Evolutionary conservation across 495 filamentous ascomycete genomes (phyloP).

Genomic region (Talaromyces liani): DNA sequence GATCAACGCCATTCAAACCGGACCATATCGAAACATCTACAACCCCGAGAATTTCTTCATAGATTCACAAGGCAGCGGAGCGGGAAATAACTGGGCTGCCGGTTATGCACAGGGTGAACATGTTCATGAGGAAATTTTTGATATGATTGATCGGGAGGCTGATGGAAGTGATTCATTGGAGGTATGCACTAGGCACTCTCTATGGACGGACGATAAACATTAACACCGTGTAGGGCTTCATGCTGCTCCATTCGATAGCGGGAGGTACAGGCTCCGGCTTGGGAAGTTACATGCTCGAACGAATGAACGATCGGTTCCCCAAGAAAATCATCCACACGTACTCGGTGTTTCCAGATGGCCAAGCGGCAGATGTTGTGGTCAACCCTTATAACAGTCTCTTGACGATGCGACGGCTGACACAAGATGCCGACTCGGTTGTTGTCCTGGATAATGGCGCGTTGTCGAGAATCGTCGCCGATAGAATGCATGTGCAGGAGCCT

Average conservation of each 20-base stretch:
- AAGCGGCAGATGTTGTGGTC: slow-evolving; percentile 85
- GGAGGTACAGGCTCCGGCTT: slow-evolving; percentile 93
- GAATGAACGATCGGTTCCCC: slow-evolving; percentile 93
- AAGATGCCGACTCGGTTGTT: slow-evolving; percentile 98
- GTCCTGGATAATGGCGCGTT: slow-evolving; percentile 94
- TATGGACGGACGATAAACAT: background rate
- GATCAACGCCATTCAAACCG: slow-evolving; percentile 84
- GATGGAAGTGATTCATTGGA: slow-evolving; percentile 97
- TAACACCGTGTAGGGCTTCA: slow-evolving; percentile 62
- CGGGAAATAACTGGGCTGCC: slow-evolving; percentile 96
- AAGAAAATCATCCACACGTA: slow-evolving; percentile 99
- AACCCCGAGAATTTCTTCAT: slow-evolving; percentile 99
- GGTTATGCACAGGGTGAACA: slow-evolving; percentile 87
- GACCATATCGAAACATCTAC: slow-evolving; percentile 95
- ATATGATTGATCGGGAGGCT: slow-evolving; percentile 98
- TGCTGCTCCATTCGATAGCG: slow-evolving; percentile 96
- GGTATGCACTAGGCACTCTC: slow-evolving; percentile 30
- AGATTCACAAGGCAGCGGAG: slow-evolving; percentile 82
- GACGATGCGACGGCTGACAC: slow-evolving; percentile 79
- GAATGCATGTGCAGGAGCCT: slow-evolving; percentile 86
- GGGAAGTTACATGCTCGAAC: slow-evolving; percentile 90
- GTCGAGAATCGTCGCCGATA: slow-evolving; percentile 87
- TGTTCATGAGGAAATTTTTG: slow-evolving; percentile 94
- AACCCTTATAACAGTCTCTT: slow-evolving; percentile 97
- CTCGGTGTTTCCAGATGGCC: slow-evolving; percentile 92